These are phyloP conservation scores for Microsporum audouinii DNA, from an alignment of 2,329 filamentous ascomycete species.

Conservation along the genomic window DNA sequence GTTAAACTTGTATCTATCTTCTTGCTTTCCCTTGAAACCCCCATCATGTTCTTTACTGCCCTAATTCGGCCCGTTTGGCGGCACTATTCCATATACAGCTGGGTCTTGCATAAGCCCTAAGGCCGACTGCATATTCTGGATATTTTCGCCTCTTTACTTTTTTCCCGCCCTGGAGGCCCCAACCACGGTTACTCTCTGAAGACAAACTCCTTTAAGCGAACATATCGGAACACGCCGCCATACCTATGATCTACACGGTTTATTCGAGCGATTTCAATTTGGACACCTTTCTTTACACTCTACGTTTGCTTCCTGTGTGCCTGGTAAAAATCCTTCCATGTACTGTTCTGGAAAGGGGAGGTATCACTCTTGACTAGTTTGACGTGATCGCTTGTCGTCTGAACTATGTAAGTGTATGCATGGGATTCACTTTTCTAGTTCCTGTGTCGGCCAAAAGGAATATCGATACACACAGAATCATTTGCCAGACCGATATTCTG, in stretches of 20 bases:
- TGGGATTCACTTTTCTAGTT: neutral
- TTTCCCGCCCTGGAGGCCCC: neutral
- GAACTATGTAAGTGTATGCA: neutral
- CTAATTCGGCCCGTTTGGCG: neutral
- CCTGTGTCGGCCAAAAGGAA: neutral
- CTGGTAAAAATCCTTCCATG: neutral
- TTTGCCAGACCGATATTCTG: neutral
- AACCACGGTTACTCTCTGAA: neutral
- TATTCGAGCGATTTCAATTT: neutral
- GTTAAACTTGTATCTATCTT: neutral
- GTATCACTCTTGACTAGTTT: neutral
- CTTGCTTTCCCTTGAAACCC: neutral
- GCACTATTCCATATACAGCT: neutral
- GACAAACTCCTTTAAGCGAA: neutral
- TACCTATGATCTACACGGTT: neutral
- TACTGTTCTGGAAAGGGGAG: neutral
- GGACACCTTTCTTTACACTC: neutral
- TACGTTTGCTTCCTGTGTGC: neutral
- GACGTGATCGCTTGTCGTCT: neutral
- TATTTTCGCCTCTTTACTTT: neutral
- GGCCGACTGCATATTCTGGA: neutral
- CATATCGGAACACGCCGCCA: neutral
- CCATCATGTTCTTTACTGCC: neutral
- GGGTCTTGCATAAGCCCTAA: constrained; percentile 1
- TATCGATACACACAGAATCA: neutral